Evolutionary conservation across 2,329 filamentous ascomycete genomes (phyloP), one percentile per base, ranked within the genome.

Genomic region (Penicillium sp.): DNA sequence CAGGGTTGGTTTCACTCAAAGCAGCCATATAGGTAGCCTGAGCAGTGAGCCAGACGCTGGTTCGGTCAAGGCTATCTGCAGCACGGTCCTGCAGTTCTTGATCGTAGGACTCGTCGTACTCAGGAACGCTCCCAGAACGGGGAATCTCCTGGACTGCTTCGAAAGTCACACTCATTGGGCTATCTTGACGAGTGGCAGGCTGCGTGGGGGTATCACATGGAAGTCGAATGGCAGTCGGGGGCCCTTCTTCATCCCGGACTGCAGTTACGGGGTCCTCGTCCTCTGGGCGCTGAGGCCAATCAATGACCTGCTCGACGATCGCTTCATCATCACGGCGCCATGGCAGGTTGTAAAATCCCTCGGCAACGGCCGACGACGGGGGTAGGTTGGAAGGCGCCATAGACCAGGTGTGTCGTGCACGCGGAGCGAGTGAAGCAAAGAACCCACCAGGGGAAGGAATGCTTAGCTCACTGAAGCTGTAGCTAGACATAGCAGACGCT

Each of bases 391-490:
- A 78, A 27, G 78, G 77, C 11, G 82, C 80, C 58, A 88, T 78
- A 68, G 91, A 87, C 93, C 93, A 98, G 13, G 93, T 95, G 68
- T 88, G 87, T 52, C 92, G 86, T 37, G 88, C 87, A 52, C 86
- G 84, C 3, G 88, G 85, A 37, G 89, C 90, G 27, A 97, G 83
- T 0, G 89, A 91, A 2, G 90, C 90, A 75, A 97, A 97, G 81
- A 97, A 97, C 1, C 90, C 91, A 26, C 91, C 89, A 0, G 93
- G 93, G 0, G 93, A 97, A 6, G 93, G 93, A 33, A 98, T 92
- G 26, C 93, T 93, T 21, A 97, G 83, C 57, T 85, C 87, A 21
- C 90, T 93, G 60, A 97, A 82, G 39, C 88, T 90, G 55, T 88
- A 87, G 14, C 87, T 80, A 14, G 87, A 88, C 55, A 81, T 75